These are phyloP conservation scores for Aspergillus sergii DNA, from an alignment of 2,329 filamentous ascomycete species.

Conservation along the genomic window DNA sequence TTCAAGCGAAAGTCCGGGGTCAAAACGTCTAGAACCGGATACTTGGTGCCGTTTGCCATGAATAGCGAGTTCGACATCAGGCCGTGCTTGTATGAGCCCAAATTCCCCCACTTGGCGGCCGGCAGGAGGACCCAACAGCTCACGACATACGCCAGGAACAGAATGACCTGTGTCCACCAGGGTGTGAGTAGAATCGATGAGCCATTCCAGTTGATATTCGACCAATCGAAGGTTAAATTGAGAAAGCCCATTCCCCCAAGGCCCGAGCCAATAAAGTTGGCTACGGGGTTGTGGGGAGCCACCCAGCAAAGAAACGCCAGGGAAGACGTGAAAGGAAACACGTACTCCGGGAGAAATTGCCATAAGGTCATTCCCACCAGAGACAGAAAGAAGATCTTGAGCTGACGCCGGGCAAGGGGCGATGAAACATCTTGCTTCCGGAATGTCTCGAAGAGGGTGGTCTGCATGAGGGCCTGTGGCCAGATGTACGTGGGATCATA, in stretches of 20 bases:
- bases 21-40: slow-evolving; percentile 48
- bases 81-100: slow-evolving; percentile 55
- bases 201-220: slow-evolving; percentile 57
- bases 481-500: slow-evolving; percentile 62
- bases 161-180: slow-evolving; percentile 62
- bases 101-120: slow-evolving; percentile 59
- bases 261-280: slow-evolving; percentile 63
- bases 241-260: slow-evolving; percentile 66
- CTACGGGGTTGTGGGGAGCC: slow-evolving; percentile 58
- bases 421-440: slow-evolving; percentile 53
- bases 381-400: slow-evolving; percentile 59
- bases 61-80: slow-evolving; percentile 63
- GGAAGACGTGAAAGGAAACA: slow-evolving; percentile 62
- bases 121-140: slow-evolving; percentile 63
- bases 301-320: slow-evolving; percentile 67
- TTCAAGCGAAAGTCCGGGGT: slow-evolving; percentile 53
- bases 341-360: slow-evolving; percentile 65
- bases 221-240: slow-evolving; percentile 64
- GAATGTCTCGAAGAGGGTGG: slow-evolving; percentile 60
- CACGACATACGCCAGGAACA: slow-evolving; percentile 58
- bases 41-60: slow-evolving; percentile 51
- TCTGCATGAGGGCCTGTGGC: slow-evolving; percentile 58
- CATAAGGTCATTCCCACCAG: slow-evolving; percentile 58
- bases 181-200: slow-evolving; percentile 56
- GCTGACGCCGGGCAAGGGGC: slow-evolving; percentile 55